Conservation (phyloP, 805 yeast species). For the Cyberlindnera meyerae region DNA sequence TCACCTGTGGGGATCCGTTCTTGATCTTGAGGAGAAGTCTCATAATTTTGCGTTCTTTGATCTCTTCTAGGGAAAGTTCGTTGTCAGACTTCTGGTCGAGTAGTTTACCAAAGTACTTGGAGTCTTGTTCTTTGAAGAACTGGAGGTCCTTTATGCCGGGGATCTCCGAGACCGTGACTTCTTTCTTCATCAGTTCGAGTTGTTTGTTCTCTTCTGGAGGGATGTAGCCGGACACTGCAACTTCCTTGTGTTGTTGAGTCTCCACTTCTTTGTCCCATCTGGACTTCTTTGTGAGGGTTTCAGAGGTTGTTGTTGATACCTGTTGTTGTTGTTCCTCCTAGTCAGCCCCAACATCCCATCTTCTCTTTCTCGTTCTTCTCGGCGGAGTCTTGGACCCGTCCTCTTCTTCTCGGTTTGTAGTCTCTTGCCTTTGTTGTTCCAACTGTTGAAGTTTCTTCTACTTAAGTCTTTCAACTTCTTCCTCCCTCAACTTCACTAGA, state of each 20-base stretch:
- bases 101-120: constrained; percentile 63
- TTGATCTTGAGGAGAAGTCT: constrained; percentile 63
- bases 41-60: constrained; percentile 56
- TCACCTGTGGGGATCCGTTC: constrained; percentile 64
- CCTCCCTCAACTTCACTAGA: constrained; percentile 36
- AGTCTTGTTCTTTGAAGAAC: constrained; percentile 67
- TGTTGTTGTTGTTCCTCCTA: too few relatives aligned
- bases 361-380: constrained; percentile 20
- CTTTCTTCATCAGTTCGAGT: constrained; percentile 27
- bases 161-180: constrained; percentile 45
- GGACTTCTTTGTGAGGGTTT: constrained; percentile 8
- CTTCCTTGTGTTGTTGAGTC: not conserved
- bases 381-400: constrained; percentile 27
- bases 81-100: constrained; percentile 31
- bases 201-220: constrained; percentile 46
- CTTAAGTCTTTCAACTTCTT: constrained; percentile 33
- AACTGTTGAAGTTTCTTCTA: constrained; percentile 11
- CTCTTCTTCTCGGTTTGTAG: constrained; percentile 1
- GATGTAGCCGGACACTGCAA: constrained; percentile 33
- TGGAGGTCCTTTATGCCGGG: constrained; percentile 65
- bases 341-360: constrained; percentile 22
- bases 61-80: constrained; percentile 44
- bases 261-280: constrained; percentile 12
- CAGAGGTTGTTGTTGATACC: too few relatives aligned
- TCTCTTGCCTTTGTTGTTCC: not conserved